phyloP scores from a whole-genome alignment of 2,329 filamentous ascomycete species.

The Fusarium dlaminii region DNA sequence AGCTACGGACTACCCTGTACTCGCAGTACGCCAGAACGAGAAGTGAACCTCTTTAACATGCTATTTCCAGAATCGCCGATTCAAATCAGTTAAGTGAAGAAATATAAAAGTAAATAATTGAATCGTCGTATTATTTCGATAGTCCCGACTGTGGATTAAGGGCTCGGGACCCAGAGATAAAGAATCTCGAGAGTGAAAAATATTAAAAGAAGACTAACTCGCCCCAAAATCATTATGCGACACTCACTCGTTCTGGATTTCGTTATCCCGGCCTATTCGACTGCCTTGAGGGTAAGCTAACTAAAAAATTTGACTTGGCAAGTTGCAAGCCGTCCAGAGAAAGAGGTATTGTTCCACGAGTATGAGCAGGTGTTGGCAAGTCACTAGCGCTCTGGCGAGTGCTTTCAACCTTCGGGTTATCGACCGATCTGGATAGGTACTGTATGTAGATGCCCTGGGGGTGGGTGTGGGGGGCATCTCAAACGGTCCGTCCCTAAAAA shows the following conservation, averaged over 20 bases:
- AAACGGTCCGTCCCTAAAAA: neutral
- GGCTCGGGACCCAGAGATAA: rapidly evolving
- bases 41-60: neutral
- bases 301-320: rapidly evolving
- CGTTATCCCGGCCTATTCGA: rapidly evolving
- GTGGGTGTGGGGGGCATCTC: neutral
- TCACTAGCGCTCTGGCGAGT: neutral
- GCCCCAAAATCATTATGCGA: rapidly evolving
- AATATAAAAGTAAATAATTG: no score
- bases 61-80: neutral
- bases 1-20: neutral
- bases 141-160: neutral
- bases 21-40: rapidly evolving
- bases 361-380: neutral
- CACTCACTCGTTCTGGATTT: rapidly evolving
- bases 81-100: rapidly evolving
- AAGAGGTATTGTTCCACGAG: neutral
- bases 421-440: neutral
- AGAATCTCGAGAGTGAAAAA: rapidly evolving
- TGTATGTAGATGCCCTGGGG: neutral
- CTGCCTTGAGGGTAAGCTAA: neutral
- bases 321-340: rapidly evolving
- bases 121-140: rapidly evolving
- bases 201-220: rapidly evolving
- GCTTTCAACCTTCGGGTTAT: neutral